Evolutionary conservation across 768 basidiomycete genomes (phyloP).

Genomic region (Lentinula aciculospora): DNA sequence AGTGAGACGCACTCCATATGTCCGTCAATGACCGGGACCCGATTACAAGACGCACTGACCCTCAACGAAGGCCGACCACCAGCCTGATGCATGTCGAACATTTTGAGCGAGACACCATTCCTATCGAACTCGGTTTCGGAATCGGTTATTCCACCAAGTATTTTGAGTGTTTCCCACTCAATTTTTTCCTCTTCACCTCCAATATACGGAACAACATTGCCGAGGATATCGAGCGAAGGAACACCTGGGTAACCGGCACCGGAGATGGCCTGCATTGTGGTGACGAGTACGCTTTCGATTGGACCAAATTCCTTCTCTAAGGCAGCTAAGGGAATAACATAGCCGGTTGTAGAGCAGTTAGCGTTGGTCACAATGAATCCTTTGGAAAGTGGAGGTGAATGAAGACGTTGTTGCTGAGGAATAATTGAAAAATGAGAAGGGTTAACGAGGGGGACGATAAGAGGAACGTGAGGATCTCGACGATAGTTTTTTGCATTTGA

Average conservation of each 20-base stretch:
- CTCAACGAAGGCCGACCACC: conserved; percentile 63
- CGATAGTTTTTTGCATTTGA: conserved; percentile 97
- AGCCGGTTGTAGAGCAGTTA: conserved; percentile 94
- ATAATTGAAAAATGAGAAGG: conserved; percentile 79
- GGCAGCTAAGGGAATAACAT: conserved; percentile 86
- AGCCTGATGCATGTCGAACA: conserved; percentile 76
- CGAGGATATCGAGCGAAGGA: conserved; percentile 82
- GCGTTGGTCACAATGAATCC: conserved; percentile 99
- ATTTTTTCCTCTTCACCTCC: conserved; percentile 95
- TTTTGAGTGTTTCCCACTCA: conserved; percentile 98
- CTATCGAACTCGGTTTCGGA: conserved; percentile 27
- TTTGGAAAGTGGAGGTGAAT: conserved; percentile 60
- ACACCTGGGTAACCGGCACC: conserved; percentile 98
- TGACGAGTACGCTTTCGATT: conserved; percentile 86
- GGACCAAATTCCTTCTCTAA: conserved; percentile 91
- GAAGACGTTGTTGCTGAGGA: conserved; percentile 69
- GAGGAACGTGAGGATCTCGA: conserved; percentile 86
- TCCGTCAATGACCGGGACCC: conserved; percentile 93
- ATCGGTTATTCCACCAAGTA: conserved; percentile 75
- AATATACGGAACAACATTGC: conserved; percentile 96
- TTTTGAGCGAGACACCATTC: conserved; percentile 32
- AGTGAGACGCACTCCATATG: conserved; percentile 90
- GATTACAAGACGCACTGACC: conserved; percentile 89
- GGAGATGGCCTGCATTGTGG: conserved; percentile 96
- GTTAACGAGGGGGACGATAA: conserved; percentile 96